phyloP scores from a whole-genome alignment of 2,329 filamentous ascomycete species.

The Fusarium pilosicola region DNA sequence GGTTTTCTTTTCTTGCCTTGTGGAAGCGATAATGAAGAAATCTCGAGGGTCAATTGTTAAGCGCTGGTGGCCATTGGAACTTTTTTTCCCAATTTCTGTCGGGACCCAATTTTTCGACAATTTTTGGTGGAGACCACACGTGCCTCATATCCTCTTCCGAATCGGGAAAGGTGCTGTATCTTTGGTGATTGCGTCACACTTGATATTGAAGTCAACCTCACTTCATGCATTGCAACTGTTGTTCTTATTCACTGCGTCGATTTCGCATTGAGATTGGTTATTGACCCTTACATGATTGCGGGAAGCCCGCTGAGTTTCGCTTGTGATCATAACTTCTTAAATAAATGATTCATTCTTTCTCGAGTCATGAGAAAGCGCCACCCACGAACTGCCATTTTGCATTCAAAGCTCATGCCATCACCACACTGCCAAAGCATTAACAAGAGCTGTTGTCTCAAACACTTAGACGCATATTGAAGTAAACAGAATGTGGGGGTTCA shows the following conservation, averaged over 20 bases:
- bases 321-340: neutral
- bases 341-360: neutral
- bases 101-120: conserved; percentile 38
- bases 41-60: conserved; percentile 19
- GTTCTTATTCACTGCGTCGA: neutral
- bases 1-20: neutral
- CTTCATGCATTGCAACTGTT: neutral
- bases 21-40: conserved; percentile 15
- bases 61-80: conserved; percentile 31
- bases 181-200: conserved; percentile 18
- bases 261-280: neutral
- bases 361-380: neutral
- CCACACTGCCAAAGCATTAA: neutral
- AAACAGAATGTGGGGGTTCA: conserved; percentile 2
- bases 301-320: neutral
- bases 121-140: conserved; percentile 46
- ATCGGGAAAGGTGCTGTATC: neutral
- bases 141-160: conserved; percentile 31
- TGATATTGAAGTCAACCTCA: conserved; percentile 9
- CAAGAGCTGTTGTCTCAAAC: neutral
- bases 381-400: neutral
- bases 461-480: neutral
- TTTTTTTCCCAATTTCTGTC: conserved; percentile 41
- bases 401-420: neutral
- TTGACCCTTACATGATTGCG: neutral